A percentile compares a stretch with the other conserved stretches of the same genome.
These are phyloP conservation scores for Starmerella kuoi DNA, from an alignment of 805 yeast genomes.

Conservation along the genomic window DNA sequence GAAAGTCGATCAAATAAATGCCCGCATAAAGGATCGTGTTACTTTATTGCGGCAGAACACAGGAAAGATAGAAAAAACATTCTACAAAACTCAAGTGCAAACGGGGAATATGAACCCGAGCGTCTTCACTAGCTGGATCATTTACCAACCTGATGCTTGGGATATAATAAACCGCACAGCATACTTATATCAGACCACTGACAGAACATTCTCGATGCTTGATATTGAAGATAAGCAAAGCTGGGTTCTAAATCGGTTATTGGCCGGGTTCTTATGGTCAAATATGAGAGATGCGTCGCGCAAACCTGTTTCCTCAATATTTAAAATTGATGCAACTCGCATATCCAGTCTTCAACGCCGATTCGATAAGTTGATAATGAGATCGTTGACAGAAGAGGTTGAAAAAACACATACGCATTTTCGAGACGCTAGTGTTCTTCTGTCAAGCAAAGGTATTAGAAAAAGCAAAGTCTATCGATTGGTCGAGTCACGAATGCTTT, in stretches of 20 bases:
- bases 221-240: background rate
- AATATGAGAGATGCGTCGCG: background rate
- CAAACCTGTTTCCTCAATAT: background rate
- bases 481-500: background rate
- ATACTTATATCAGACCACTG: background rate
- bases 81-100: conserved; percentile 31
- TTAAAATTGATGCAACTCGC: conserved; percentile 7
- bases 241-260: background rate
- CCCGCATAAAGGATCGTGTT: conserved; percentile 74
- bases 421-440: background rate
- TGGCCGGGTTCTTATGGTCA: conserved; percentile 6
- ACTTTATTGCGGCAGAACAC: conserved; percentile 80
- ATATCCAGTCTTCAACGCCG: conserved; percentile 4
- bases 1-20: conserved; percentile 92
- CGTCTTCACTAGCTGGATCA: conserved; percentile 2
- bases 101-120: background rate
- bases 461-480: background rate
- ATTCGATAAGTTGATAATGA: conserved; percentile 1
- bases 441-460: too few relatives aligned
- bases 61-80: conserved; percentile 77
- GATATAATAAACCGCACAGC: background rate
- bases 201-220: background rate
- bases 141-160: background rate
- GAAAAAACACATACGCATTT: too few relatives aligned
- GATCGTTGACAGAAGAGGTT: background rate